Base-by-base conservation (phyloP, 2,329 filamentous ascomycete genomes). In the Didymella segeticola region DNA sequence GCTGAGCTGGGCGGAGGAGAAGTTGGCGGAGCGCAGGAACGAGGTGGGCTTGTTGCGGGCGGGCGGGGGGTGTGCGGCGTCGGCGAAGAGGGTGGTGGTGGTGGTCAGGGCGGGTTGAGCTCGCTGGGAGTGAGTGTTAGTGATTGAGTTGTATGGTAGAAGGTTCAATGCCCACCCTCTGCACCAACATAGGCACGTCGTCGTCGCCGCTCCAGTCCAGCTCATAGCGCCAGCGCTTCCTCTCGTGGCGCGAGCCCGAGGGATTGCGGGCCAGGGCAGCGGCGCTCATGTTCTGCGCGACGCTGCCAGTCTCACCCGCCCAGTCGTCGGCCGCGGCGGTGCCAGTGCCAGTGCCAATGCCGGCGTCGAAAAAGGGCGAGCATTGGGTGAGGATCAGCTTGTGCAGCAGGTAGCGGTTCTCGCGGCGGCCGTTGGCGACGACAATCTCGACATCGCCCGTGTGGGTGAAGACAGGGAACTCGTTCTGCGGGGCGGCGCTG, bases 381-480 rank as follows among this genome's bases (percentile, higher is more conserved):
- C 90, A 96, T 75, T 96, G 90, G 26, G 90, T 88, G 62, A 98
- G 79, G 33, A 93, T 96, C 68, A 97, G 83, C 55, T 88, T 84
- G 77, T 98, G 93, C 51, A 98, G 82, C 39, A 97, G 82, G 72
- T 97, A 98, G 57, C 89, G 84, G 71, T 91, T 90, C 75, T 95
- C 89, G 69, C 87, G 86, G 57, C 85, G 82, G 47, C 89, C 83
- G 12, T 85, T 76, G 83, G 69, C 82, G 67, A 97, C 84, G 49
- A 93, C 71, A 58, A 98, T 92, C 77, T 98, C 93, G 68, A 97
- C 91, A 75, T 98, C 93, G 69, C 93, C 93, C 30, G 90, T 93
- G 66, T 93, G 88, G 43, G 87, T 87, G 76, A 97, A 98, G 70
- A 96, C 79, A 19, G 93, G 93, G 66, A 97, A 98, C 73, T 97